phyloP scores from a whole-genome alignment of 176 grass and related monocot genomes.

The Puccinellia tenuiflora region DNA sequence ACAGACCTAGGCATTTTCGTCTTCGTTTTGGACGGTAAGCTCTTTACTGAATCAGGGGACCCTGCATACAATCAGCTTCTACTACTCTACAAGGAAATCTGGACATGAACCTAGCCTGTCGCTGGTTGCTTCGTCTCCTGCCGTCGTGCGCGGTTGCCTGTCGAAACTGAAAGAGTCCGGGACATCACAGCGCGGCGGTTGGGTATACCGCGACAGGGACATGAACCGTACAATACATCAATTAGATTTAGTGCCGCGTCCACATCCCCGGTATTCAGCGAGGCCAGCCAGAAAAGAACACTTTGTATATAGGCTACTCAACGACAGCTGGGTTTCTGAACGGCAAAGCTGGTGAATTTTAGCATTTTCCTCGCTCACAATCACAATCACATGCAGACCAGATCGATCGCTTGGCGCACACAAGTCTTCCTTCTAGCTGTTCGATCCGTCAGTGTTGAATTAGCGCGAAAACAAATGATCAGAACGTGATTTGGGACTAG shows the following conservation, averaged over 20 bases:
- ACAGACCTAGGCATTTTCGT: too few relatives aligned
- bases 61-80: too few relatives aligned
- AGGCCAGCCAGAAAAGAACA: not conserved
- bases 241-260: not conserved
- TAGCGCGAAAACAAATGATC: not conserved
- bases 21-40: too few relatives aligned
- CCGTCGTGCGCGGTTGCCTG: too few relatives aligned
- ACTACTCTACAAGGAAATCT: too few relatives aligned
- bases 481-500: not conserved
- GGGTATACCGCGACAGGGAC: not conserved
- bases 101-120: too few relatives aligned
- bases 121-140: too few relatives aligned
- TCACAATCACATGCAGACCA: conserved; percentile 7
- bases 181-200: conserved; percentile 9
- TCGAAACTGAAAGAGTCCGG: not conserved
- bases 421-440: not conserved
- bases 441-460: not conserved
- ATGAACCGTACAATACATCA: not conserved
- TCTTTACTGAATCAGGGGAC: too few relatives aligned
- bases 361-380: not conserved
- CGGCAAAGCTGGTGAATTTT: conserved; percentile 1
- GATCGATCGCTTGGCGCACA: conserved; percentile 22
- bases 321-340: not conserved
- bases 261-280: not conserved
- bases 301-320: not conserved